Percentiles rank a stretch among this genome's conserved stretches.
Evolutionary conservation across 2,329 filamentous ascomycete species (phyloP).

Genomic region (Neophaeococcomyces mojaviensis): DNA sequence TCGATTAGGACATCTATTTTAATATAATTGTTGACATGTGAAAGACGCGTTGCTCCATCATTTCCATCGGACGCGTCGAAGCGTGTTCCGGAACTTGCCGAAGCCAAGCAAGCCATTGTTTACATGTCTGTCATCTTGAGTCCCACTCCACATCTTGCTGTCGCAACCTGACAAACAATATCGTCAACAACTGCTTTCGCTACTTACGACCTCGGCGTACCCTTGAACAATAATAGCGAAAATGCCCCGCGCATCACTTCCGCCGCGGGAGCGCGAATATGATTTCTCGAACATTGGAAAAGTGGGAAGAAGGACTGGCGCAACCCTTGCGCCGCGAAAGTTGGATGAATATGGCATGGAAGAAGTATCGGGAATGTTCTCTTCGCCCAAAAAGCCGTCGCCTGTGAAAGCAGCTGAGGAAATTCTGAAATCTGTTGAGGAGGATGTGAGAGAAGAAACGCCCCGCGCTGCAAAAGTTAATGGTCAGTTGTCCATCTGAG

Average conservation of each 20-base stretch:
- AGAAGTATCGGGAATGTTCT: slow-evolving; percentile 78
- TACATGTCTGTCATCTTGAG: no score
- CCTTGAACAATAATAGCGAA: no score
- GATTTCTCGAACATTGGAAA: slow-evolving; percentile 43
- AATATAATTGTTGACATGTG: no score
- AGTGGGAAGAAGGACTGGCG: slow-evolving; percentile 69
- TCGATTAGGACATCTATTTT: no score
- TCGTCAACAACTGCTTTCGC: no score
- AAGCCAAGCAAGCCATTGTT: no score
- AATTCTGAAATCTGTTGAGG: slow-evolving; percentile 18
- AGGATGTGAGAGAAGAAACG: slow-evolving; percentile 46
- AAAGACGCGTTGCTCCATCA: no score
- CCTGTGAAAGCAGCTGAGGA: slow-evolving; percentile 26
- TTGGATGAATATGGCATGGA: slow-evolving; percentile 92
- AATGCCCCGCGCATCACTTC: slow-evolving; percentile 28
- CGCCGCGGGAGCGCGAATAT: slow-evolving; percentile 35
- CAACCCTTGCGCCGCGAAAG: slow-evolving; percentile 69
- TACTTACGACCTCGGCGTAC: no score
- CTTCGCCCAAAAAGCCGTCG: slow-evolving; percentile 66
- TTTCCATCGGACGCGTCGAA: no score
- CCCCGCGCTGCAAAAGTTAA: slow-evolving; percentile 34
- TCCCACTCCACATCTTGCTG: no score
- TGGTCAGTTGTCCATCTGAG: neutral
- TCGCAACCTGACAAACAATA: no score
- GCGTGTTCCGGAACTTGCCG: no score